Evolutionary conservation across 2,329 filamentous ascomycete genomes (phyloP), one percentile per base, ranked within the genome.

Genomic region (Apiospora malaysiana): DNA sequence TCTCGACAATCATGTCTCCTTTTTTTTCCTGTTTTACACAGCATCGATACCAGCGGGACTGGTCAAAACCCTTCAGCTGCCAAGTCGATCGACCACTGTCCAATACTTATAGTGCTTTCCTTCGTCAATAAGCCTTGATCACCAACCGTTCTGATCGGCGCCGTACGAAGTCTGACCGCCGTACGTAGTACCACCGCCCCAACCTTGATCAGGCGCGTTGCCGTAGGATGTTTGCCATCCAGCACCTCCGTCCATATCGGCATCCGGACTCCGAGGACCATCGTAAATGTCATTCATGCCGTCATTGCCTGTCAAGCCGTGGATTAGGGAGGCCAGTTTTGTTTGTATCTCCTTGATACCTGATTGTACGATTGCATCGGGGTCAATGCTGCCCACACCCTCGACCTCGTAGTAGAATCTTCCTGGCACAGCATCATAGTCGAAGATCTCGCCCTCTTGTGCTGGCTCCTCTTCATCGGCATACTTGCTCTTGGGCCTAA

Each of bases 401-500:
- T 99, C 96, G 66, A 99, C 92, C 78, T 98, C 94, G 78, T 95
- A 93, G 85, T 98, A 99, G 86, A 98, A 99, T 75, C 89, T 90
- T 72, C 86, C 87, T 6, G 96, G 95, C 27, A 92, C 89, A 12
- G 94, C 95, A 77, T 97, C 92, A 82, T 94, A 98, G 83, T 98
- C 91, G 82, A 98, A 98, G 0, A 91, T 88, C 77, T 97, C 93
- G 75, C 94, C 94, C 74, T 96, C 93, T 75, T 93, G 90, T 0
- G 91, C 88, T 10, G 93, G 91, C 68, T 94, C 92, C 80, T 97
- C 94, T 87, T 92, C 93, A 56, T 90, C 88, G 27, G 92, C 91
- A 77, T 95, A 95, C 82, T 92, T 90, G 79, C 89, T 94, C 83
- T 91, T 92, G 75, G 94, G 94, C 95, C 89, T 95, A 78, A 59